A percentile compares a stretch with the other conserved stretches of the same genome.
phyloP scores from a whole-genome alignment of 1,284 basidiomycete species.

The Pyrrhoderma noxium region DNA sequence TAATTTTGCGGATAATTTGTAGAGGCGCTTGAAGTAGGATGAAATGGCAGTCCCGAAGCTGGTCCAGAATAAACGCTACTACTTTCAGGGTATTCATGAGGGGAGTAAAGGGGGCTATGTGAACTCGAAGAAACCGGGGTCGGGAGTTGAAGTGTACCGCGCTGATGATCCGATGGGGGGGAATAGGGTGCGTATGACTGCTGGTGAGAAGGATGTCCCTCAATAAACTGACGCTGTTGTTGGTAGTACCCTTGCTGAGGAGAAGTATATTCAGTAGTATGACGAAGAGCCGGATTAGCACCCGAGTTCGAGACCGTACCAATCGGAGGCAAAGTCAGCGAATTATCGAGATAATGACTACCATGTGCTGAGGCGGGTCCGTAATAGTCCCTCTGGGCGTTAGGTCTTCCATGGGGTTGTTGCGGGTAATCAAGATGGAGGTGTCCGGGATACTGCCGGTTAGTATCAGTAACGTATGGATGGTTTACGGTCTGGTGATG shows the following conservation, averaged over 20 bases:
- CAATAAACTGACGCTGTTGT: background rate
- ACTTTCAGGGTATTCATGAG: slow-evolving; percentile 11
- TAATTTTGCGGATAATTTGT: slow-evolving; percentile 7
- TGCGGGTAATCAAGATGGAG: slow-evolving; percentile 3
- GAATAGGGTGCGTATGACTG: slow-evolving; percentile 5
- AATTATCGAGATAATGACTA: background rate
- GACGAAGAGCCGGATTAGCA: no score
- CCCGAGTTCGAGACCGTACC: background rate
- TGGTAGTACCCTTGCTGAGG: slow-evolving; percentile 5
- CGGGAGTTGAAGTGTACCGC: slow-evolving; percentile 5
- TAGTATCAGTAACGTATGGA: slow-evolving; percentile 1
- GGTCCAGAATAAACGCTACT: background rate
- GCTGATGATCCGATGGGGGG: slow-evolving; percentile 5
- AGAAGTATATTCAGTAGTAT: slow-evolving; percentile 6
- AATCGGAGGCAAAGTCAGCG: slow-evolving; percentile 9
- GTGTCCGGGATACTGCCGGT: slow-evolving; percentile 7
- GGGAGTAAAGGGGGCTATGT: slow-evolving; percentile 14
- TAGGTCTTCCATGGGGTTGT: background rate
- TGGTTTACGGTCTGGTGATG: background rate
- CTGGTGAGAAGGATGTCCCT: background rate
- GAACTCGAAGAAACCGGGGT: slow-evolving; percentile 14
- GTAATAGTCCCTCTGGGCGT: slow-evolving; percentile 9
- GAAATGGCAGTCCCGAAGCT: background rate
- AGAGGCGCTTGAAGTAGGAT: no score
- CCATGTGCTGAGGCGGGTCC: slow-evolving; percentile 1